phyloP scores from a whole-genome alignment of 768 basidiomycete species.

The Trametes maxima region DNA sequence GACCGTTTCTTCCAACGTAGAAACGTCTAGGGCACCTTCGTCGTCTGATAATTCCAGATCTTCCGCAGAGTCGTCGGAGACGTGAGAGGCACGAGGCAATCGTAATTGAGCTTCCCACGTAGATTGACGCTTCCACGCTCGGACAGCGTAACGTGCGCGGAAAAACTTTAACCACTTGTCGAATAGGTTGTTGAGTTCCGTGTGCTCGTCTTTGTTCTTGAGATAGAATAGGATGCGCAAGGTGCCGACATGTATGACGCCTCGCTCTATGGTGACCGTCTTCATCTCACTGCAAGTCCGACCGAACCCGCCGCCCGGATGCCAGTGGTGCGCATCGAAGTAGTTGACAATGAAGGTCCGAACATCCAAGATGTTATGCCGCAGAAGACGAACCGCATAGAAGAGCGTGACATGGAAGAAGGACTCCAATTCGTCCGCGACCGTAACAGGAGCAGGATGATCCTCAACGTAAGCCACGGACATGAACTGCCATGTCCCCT shows the following conservation, averaged over 20 bases:
- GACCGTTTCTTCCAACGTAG: too few species aligned
- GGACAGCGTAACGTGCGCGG: background rate
- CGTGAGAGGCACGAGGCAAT: too few species aligned
- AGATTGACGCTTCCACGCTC: background rate
- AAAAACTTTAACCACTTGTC: background rate
- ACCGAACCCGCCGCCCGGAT: background rate
- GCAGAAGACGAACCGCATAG: background rate
- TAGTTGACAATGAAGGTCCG: background rate
- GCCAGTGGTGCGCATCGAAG: background rate
- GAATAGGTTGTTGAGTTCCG: background rate
- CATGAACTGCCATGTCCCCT: slow-evolving; percentile 16
- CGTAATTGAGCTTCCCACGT: background rate
- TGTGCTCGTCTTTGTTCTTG: background rate
- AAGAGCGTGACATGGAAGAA: slow-evolving; percentile 3
- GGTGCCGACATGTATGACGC: background rate
- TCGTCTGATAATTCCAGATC: background rate
- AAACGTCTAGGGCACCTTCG: too few species aligned
- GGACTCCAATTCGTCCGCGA: slow-evolving; percentile 2
- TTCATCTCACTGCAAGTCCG: background rate
- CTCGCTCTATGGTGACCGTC: background rate
- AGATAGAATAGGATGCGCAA: background rate
- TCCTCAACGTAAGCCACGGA: background rate
- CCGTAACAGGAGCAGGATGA: background rate
- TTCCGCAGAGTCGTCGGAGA: background rate
- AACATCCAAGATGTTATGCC: background rate